Conservation (phyloP, 116 monocot species). For the Zostera marina region DNA sequence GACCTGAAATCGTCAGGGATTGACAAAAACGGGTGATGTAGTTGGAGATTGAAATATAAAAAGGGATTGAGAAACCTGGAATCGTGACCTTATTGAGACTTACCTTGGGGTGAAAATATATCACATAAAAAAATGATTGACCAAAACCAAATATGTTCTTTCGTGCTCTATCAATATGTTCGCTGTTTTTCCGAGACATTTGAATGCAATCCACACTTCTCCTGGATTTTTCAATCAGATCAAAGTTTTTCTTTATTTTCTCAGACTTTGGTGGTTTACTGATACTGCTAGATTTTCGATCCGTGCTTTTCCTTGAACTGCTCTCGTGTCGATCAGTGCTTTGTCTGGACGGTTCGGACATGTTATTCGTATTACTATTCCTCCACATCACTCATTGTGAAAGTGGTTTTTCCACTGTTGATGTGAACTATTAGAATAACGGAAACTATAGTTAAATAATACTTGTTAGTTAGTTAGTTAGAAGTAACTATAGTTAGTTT, state of each 20-base stretch:
- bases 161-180: slow-evolving; percentile 48
- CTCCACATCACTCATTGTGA: slow-evolving; percentile 28
- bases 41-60: too few species aligned
- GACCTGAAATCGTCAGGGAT: too few species aligned
- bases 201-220: slow-evolving; percentile 77
- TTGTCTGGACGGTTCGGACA: slow-evolving; percentile 47
- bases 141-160: too few species aligned
- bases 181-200: slow-evolving; percentile 30
- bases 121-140: too few species aligned
- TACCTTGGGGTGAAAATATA: too few species aligned
- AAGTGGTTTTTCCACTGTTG: slow-evolving; percentile 51
- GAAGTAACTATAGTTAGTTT: too few species aligned
- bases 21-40: too few species aligned
- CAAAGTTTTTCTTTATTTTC: slow-evolving; percentile 47
- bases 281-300: slow-evolving; percentile 23
- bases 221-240: slow-evolving; percentile 63
- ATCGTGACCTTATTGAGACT: too few species aligned
- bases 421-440: too few species aligned
- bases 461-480: too few species aligned
- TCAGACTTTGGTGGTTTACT: slow-evolving; percentile 26
- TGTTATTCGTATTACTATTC: slow-evolving; percentile 17
- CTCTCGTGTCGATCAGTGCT: slow-evolving; percentile 48
- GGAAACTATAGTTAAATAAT: too few species aligned
- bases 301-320: slow-evolving; percentile 53
- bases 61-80: too few species aligned